Percentiles rank a stretch among this genome's conserved stretches.
phyloP scores from a whole-genome alignment of 2,329 filamentous ascomycete genomes.

The Ambrosiella cleistominuta region DNA sequence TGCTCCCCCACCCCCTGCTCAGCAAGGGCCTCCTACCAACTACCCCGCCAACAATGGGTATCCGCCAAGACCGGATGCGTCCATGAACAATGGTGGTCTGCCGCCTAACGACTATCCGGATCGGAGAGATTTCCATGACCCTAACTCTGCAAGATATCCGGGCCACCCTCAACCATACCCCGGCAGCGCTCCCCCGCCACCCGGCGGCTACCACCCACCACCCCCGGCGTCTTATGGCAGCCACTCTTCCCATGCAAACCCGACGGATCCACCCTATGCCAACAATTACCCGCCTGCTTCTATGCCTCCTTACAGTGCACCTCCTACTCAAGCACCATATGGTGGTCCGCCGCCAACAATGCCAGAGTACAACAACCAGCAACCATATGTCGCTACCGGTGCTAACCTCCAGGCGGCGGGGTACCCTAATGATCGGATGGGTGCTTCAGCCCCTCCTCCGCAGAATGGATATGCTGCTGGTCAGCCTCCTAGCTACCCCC shows the following conservation, averaged over 20 bases:
- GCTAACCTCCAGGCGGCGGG: constrained; percentile 6
- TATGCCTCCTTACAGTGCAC: constrained; percentile 10
- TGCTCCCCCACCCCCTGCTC: constrained; percentile 4
- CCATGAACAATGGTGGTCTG: constrained; percentile 2
- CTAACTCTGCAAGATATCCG: constrained; percentile 5
- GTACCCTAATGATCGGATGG: constrained; percentile 9
- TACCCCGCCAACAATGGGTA: constrained; percentile 3
- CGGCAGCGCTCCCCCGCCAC: constrained; percentile 7
- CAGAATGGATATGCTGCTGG: constrained; percentile 10
- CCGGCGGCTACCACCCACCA: constrained; percentile 2
- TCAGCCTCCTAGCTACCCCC: constrained; percentile 11
- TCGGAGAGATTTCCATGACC: constrained; percentile 6
- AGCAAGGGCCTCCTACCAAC: neutral
- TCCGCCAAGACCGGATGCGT: constrained; percentile 5
- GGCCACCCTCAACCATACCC: constrained; percentile 9
- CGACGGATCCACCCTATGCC: constrained; percentile 3
- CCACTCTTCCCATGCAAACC: neutral
- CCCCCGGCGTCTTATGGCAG: neutral
- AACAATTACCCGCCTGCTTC: constrained; percentile 5
- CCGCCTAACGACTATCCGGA: constrained; percentile 4
- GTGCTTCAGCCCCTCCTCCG: constrained; percentile 9
- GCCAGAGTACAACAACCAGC: constrained; percentile 3
- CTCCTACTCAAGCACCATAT: constrained; percentile 10
- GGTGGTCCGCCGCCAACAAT: constrained; percentile 7
- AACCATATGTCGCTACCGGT: constrained; percentile 7